A percentile compares a stretch with the other conserved stretches of the same genome.
Evolutionary conservation across 2,329 filamentous ascomycete genomes (phyloP).

Genomic region (Nemania sp.): DNA sequence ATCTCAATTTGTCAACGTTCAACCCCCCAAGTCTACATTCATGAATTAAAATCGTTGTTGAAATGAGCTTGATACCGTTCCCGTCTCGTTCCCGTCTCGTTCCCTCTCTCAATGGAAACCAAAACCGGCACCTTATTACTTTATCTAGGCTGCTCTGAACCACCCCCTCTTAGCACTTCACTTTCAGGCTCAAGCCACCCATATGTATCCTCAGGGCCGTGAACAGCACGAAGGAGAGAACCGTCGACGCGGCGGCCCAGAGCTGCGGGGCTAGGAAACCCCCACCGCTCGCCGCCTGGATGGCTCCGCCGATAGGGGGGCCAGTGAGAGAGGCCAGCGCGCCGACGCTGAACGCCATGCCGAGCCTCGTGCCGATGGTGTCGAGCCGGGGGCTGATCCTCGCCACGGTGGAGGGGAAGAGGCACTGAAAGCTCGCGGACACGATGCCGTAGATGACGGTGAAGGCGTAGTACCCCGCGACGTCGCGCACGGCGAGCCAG

Average conservation of each 20-base stretch:
- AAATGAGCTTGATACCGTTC: not conserved
- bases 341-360: constrained; percentile 48
- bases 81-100: too few relatives aligned
- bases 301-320: constrained; percentile 46
- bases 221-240: constrained; percentile 36
- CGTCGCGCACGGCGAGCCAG: constrained; percentile 45
- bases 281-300: constrained; percentile 37
- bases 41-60: not conserved
- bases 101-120: too few relatives aligned
- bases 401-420: constrained; percentile 46
- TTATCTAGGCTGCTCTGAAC: too few relatives aligned
- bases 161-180: constrained; percentile 28
- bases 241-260: constrained; percentile 43
- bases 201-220: constrained; percentile 30
- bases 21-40: not conserved
- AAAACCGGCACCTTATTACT: too few relatives aligned
- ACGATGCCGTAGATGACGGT: constrained; percentile 42
- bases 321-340: constrained; percentile 47
- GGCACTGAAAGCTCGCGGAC: constrained; percentile 46
- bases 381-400: constrained; percentile 47
- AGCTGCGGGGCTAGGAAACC: constrained; percentile 39
- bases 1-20: not conserved
- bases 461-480: constrained; percentile 45
- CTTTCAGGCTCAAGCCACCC: constrained; percentile 30
- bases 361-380: constrained; percentile 46